Percentiles rank a stretch among this genome's conserved stretches.
These are phyloP conservation scores for Didymella lethalis DNA, from an alignment of 2,329 filamentous ascomycete genomes.

Conservation along the genomic window DNA sequence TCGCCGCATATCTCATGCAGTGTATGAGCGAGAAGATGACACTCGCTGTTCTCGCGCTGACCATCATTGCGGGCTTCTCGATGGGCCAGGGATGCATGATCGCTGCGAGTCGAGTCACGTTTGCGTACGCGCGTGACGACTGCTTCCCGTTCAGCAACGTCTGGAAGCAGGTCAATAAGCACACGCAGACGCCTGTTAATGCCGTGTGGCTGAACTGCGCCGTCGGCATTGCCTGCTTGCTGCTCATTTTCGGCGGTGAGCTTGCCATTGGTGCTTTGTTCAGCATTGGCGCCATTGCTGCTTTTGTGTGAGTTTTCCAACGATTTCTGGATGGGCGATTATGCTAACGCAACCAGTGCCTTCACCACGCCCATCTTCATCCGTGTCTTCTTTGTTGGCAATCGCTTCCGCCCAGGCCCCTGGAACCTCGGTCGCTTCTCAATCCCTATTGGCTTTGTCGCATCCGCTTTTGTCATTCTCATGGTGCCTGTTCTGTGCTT, in stretches of 20 bases:
- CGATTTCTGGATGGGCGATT: background rate
- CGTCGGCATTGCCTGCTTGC: constrained; percentile 66
- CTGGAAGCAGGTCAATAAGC: constrained; percentile 67
- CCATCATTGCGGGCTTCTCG: constrained; percentile 73
- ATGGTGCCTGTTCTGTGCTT: constrained; percentile 75
- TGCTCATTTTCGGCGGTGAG: constrained; percentile 71
- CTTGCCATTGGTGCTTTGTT: constrained; percentile 73
- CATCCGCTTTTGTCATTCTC: constrained; percentile 67
- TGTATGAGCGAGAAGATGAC: constrained; percentile 67
- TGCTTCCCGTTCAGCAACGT: constrained; percentile 69
- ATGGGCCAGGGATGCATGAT: constrained; percentile 80
- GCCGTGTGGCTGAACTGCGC: constrained; percentile 72
- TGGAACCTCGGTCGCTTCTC: constrained; percentile 72
- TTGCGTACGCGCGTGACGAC: constrained; percentile 75
- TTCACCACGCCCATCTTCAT: constrained; percentile 67
- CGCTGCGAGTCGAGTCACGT: constrained; percentile 71
- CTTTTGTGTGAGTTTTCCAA: constrained; percentile 61
- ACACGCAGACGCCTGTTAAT: constrained; percentile 72
- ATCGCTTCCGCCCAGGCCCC: constrained; percentile 70
- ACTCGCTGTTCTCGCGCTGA: constrained; percentile 69
- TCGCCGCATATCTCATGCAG: constrained; percentile 73
- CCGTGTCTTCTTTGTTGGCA: constrained; percentile 66
- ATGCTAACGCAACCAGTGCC: constrained; percentile 35
- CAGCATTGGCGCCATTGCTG: constrained; percentile 72
- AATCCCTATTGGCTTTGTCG: constrained; percentile 63